Base-by-base conservation (phyloP, 169 alveolate genomes). In the Babesia microti region DNA sequence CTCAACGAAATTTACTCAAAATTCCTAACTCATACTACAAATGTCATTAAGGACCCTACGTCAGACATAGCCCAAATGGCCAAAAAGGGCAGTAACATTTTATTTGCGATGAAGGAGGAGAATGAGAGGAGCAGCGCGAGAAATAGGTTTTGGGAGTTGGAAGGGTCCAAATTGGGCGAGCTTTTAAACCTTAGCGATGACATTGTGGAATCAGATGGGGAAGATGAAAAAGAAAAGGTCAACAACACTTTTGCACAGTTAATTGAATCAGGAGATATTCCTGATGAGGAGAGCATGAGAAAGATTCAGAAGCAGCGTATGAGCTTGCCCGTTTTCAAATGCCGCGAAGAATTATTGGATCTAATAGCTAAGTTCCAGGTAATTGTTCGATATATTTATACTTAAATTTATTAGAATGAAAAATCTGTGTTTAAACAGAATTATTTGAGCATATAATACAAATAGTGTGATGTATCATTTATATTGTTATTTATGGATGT, bases 11-110 rank as follows among this genome's bases (percentile, higher is more conserved):
- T 72, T 78, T 40, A 84, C 84, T 35, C 79, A 79, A 44, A 36
- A 46, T 54, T 37, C 49, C 63, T 59, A 33, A 73, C 29, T 59
- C 85, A 53, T 48, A 59, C 47, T 41, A 56, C 65, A 0, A 59
- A 63, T 12, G 89, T 93, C 1, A 97, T 95, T 7, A 93, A 91
- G 70, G 99, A 95, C 56, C 93, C 87, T 6, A 89, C 94, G 15
- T 87, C 97, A 26, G 99, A 97, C 73, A 89, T 97, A 75, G 97
- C 97, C 22, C 80, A 79, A 41, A 58, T 94, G 55, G 97, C 98
- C 18, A 92, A 93, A 81, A 86, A 89, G 59, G 99, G 99, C 23
- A 86, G 95, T 34, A 71, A 72, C 40, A 79, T 89, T n/a, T 66
- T 92, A 51, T 84, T 79, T 46, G 57, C 69, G 36, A 78, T 91